Conservation (phyloP, 768 basidiomycete species). For the Suillus clintonianus region DNA sequence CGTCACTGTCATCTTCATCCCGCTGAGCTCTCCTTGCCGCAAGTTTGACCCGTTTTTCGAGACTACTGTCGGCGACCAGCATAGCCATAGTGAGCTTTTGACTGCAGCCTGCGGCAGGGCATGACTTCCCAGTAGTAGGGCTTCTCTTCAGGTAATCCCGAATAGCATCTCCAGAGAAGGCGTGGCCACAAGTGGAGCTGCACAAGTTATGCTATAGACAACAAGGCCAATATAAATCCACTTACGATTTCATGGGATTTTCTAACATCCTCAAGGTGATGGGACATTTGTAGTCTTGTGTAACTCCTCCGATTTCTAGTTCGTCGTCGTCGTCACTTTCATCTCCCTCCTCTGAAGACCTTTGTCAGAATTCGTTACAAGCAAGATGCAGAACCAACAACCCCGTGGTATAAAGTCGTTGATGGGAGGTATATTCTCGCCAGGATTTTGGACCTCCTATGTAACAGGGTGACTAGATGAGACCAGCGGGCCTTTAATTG, state of each 20-base stretch:
- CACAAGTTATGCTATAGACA: conserved; percentile 6
- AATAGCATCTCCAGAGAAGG: conserved; percentile 77
- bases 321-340: conserved; percentile 87
- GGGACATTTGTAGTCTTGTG: conserved; percentile 84
- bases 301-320: conserved; percentile 83
- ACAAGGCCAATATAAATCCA: conserved; percentile 5
- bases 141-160: conserved; percentile 53
- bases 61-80: conserved; percentile 54
- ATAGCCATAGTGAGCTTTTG: conserved; percentile 52
- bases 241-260: conserved; percentile 84
- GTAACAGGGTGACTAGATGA: conserved; percentile 1
- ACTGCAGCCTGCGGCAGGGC: conserved; percentile 76
- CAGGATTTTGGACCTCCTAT: conserved; percentile 70
- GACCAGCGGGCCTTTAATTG: background rate
- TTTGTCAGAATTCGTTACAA: conserved; percentile 9
- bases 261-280: conserved; percentile 66
- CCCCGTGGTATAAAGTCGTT: conserved; percentile 73
- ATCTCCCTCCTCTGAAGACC: conserved; percentile 70
- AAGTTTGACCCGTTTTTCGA: conserved; percentile 65
- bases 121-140: conserved; percentile 42
- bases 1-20: conserved; percentile 36
- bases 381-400: conserved; percentile 21
- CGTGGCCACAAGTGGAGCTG: conserved; percentile 76
- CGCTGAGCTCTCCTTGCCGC: conserved; percentile 52
- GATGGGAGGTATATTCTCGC: conserved; percentile 73